A percentile compares a stretch with the other conserved stretches of the same genome.
Conservation (phyloP, 1,284 basidiomycete genomes). For the Salmacisia buchloeana region DNA sequence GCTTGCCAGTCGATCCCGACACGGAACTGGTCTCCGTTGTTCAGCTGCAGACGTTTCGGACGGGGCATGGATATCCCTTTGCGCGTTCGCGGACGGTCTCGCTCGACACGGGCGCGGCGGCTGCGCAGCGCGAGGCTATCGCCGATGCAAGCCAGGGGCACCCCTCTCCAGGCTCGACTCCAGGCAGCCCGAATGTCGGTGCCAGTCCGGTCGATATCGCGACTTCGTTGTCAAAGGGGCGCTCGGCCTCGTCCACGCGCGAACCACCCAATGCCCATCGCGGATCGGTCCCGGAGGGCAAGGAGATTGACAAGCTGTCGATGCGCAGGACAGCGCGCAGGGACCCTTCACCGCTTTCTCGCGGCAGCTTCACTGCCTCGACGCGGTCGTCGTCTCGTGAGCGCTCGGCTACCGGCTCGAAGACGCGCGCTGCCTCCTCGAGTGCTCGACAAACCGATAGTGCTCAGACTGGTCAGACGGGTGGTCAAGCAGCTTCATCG, state of each 20-base stretch:
- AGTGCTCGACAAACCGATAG: too few relatives aligned
- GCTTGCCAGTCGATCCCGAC: conserved; percentile 45
- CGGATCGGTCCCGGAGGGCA: conserved; percentile 5
- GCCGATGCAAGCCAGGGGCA: too few relatives aligned
- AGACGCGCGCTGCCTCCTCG: too few relatives aligned
- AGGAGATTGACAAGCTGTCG: background rate
- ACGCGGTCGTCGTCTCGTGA: too few relatives aligned
- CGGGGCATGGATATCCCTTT: conserved; percentile 1
- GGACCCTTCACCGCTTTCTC: too few relatives aligned
- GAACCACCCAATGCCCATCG: conserved; percentile 7
- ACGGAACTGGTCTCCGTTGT: conserved; percentile 43
- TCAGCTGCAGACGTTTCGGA: conserved; percentile 43
- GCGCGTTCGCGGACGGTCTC: background rate
- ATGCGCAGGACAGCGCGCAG: background rate
- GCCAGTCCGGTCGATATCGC: background rate
- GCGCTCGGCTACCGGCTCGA: too few relatives aligned
- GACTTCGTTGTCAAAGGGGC: too few relatives aligned
- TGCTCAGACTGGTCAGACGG: too few relatives aligned
- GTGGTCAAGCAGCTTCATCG: too few relatives aligned
- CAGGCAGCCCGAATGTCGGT: background rate
- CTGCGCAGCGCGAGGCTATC: background rate
- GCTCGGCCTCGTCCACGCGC: background rate
- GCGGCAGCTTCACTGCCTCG: too few relatives aligned
- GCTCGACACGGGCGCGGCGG: background rate
- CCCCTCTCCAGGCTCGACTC: background rate